Evolutionary conservation across 768 basidiomycete species (phyloP), one percentile per base, ranked within the genome.

Genomic region (Candolleomyces efflorescens): DNA sequence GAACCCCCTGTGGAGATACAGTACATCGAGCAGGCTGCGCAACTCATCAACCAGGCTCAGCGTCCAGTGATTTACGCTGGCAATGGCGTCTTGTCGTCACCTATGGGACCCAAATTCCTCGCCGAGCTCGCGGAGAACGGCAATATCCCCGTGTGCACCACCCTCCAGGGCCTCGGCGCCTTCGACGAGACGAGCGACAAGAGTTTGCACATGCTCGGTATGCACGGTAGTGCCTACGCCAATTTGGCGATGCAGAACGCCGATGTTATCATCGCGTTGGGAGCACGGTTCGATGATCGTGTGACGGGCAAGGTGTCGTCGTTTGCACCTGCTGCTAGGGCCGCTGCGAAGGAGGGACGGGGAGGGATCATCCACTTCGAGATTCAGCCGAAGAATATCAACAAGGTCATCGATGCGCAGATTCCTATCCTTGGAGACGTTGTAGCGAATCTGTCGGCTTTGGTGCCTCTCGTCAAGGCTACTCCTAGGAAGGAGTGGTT

Each of bases 301-400:
- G 94, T 98, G 7, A 98, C 95, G 3, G 93, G 94, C 54, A 96
- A 88, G 70, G 70, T 98, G 58, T 85, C 86, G 65, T 77, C 83
- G 1, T 99, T 98, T 65, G 97, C 95, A 0, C 97, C 97, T 26
- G 90, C 86, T 12, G 96, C 97, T 0, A 80, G 80, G 49, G 87
- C 87, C 5, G 97, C 97, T 5, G 94, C 95, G 1, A 75, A 81
- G 0, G 81, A 87, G 63, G 92, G 95, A 46, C 83, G 85, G 1
- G 97, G 97, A 11, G 97, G 97, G 36, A 95, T 99, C 76, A 97
- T 99, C 68, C 97, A 99, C 77, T 98, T 99, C 67, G 97, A 99
- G 78, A 95, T 98, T 63, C 85, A 86, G 77, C 93, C 97, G 47
- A 98, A 99, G 82, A 99, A 99, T 73, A 82, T 99, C 73, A 99